Base-by-base conservation (phyloP, 192 early-diverging fungal genomes). In the Gamsiella multidivaricata region DNA sequence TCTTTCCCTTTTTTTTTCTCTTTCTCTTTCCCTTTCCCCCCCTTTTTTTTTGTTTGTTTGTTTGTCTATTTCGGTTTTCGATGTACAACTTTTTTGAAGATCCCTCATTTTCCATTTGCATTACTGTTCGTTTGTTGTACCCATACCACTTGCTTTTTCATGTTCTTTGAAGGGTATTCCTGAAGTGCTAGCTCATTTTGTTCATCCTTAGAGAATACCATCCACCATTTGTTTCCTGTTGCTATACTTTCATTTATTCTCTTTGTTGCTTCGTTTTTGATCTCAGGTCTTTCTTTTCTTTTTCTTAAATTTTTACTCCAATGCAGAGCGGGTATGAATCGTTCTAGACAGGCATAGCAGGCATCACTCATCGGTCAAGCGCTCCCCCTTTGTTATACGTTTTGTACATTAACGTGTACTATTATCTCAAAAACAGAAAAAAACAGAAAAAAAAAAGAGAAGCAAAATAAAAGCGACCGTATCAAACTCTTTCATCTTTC, bases 41-140 rank as follows among this genome's bases (percentile, higher is more conserved):
- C 28, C 43, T 41, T 0, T 56, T 53, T 49, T 14, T 39, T 2
- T 42, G 20, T 42, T 39, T 36, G 3, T 26, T 59, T 36, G 39
- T 29, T 55, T 45, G 3, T 65, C n/a, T n/a, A n/a, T n/a, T n/a
- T n/a, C n/a, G n/a, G n/a, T n/a, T n/a, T n/a, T n/a, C n/a, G n/a
- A n/a, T n/a, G n/a, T n/a, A n/a, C n/a, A n/a, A n/a, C n/a, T 41
- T 41, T 41, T 14, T 41, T 41, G 39, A 41, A 10, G 39, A 41
- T 46, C n/a, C 45, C 45, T 46, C n/a, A 46, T 68, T 22, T 57
- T 28, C 20, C 45, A 18, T 41, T 66, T 33, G 52, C 45, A 22
- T 41, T 56, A 0, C 17, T 34, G 43, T 11, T 14, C 14, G 32
- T 25, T 28, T 33, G 5, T 39, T 28, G 15, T 46, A 61, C 34